A percentile compares a stretch with the other conserved stretches of the same genome.
These are phyloP conservation scores for Nematodospora anomalae DNA, from an alignment of 1,139 yeast species.

Conservation along the genomic window DNA sequence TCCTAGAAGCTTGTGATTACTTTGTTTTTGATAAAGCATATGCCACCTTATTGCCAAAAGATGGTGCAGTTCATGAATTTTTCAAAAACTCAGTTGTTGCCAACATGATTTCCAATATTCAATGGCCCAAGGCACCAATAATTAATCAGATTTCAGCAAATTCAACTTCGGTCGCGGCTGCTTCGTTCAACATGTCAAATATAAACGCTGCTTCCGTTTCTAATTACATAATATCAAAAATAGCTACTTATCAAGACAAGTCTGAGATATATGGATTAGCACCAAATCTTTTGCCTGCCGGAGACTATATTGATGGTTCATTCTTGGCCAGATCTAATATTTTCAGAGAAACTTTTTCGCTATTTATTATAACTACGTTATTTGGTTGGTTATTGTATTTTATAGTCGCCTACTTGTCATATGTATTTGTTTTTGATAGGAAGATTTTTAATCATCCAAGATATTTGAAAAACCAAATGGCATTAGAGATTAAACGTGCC, in stretches of 20 bases:
- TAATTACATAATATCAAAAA: constrained; percentile 13
- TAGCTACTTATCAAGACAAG: constrained; percentile 30
- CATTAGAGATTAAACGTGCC: constrained; percentile 78
- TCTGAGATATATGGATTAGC: constrained; percentile 40
- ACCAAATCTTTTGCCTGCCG: constrained; percentile 41
- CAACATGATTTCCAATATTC: constrained; percentile 7
- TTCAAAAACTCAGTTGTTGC: constrained; percentile 11
- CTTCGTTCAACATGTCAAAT: constrained; percentile 8
- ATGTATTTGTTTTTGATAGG: constrained; percentile 76
- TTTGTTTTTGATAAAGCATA: constrained; percentile 70
- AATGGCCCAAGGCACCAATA: constrained; percentile 5
- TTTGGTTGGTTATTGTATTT: constrained; percentile 86
- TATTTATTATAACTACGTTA: constrained; percentile 69
- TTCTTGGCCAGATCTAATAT: constrained; percentile 68
- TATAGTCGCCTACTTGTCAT: constrained; percentile 72
- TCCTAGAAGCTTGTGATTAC: constrained; percentile 75
- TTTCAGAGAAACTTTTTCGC: constrained; percentile 66
- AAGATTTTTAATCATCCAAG: constrained; percentile 93
- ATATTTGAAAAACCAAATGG: constrained; percentile 89
- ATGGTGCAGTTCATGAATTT: constrained; percentile 24
- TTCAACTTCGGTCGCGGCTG: constrained; percentile 5
- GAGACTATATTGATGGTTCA: constrained; percentile 59
- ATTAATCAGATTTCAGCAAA: constrained; percentile 7
- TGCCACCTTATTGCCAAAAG: constrained; percentile 48
- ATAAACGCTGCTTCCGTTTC: constrained; percentile 16